Evolutionary conservation across 176 grass and related monocot species (phyloP).

Genomic region (Oryza longistaminata): DNA sequence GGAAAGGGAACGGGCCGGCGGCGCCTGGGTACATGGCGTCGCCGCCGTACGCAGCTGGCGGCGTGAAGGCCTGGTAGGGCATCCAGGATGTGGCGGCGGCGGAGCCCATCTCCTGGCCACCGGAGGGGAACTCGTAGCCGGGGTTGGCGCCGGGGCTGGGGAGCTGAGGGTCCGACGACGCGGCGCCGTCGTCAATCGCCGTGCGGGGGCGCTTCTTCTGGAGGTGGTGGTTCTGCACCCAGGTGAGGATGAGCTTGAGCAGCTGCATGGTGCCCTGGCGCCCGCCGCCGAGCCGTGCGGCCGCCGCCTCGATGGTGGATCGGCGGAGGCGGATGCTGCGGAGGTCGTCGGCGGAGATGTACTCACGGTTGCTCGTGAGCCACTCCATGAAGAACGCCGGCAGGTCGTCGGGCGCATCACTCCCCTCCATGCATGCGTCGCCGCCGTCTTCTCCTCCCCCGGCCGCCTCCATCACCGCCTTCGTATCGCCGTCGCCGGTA

Average conservation of each 20-base stretch:
- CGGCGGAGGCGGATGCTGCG: constrained; percentile 81
- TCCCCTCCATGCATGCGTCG: constrained; percentile 11
- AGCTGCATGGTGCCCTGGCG: constrained; percentile 71
- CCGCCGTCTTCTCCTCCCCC: constrained; percentile 29
- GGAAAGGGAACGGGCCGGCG: constrained; percentile 45
- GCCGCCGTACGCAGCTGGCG: constrained; percentile 33
- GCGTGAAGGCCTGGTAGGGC: constrained; percentile 49
- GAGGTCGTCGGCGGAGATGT: constrained; percentile 86
- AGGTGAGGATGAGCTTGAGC: constrained; percentile 87
- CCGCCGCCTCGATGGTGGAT: constrained; percentile 80
- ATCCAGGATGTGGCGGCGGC: constrained; percentile 38
- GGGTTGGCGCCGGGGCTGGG: constrained; percentile 14
- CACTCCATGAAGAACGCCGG: constrained; percentile 87
- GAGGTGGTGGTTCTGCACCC: constrained; percentile 91
- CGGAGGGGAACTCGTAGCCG: constrained; percentile 34
- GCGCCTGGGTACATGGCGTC: constrained; percentile 45
- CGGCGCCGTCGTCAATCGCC: constrained; percentile 34
- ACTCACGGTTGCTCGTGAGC: constrained; percentile 81
- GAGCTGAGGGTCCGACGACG: constrained; percentile 3
- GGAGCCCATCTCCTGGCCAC: not conserved
- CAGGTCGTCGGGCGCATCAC: constrained; percentile 54
- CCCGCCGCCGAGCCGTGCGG: constrained; percentile 64
- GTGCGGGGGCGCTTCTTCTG: constrained; percentile 56
- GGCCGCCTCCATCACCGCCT: not conserved
- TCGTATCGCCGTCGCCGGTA: not conserved